Conservation (phyloP, 495 filamentous ascomycete species). For the Penicilliopsis zonata region DNA sequence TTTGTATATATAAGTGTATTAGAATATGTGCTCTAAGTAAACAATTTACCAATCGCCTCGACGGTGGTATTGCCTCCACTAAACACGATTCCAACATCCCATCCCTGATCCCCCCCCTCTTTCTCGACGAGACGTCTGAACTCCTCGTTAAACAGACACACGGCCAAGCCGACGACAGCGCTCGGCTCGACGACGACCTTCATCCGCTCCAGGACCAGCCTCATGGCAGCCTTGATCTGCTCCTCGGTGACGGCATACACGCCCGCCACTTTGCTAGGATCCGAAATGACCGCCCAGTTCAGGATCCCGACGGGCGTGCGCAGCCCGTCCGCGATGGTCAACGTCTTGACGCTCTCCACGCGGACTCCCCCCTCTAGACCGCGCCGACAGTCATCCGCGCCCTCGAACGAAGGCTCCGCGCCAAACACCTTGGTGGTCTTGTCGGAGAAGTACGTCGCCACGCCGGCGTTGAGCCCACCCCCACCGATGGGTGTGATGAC, state of each 20-base stretch:
- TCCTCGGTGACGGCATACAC: slow-evolving; percentile 73
- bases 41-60: slow-evolving; percentile 48
- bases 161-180: slow-evolving; percentile 74
- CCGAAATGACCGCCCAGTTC: slow-evolving; percentile 74
- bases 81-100: slow-evolving; percentile 81
- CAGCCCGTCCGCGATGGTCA: slow-evolving; percentile 87
- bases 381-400: slow-evolving; percentile 68
- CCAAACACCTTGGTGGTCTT: slow-evolving; percentile 68
- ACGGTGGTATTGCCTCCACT: slow-evolving; percentile 86
- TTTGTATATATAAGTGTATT: background rate
- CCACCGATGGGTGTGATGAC: slow-evolving; percentile 82
- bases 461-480: slow-evolving; percentile 77
- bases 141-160: slow-evolving; percentile 72
- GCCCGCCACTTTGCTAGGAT: slow-evolving; percentile 53
- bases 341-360: slow-evolving; percentile 51
- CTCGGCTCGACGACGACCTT: slow-evolving; percentile 91
- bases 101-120: slow-evolving; percentile 61
- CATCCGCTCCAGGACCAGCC: slow-evolving; percentile 74
- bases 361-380: slow-evolving; percentile 51
- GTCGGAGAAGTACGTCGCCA: slow-evolving; percentile 60
- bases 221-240: slow-evolving; percentile 68
- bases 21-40: slow-evolving; percentile 4
- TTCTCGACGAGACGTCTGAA: slow-evolving; percentile 59
- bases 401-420: slow-evolving; percentile 77
- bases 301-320: slow-evolving; percentile 68